A percentile compares a stretch with the other conserved stretches of the same genome.
phyloP scores from a whole-genome alignment of 805 yeast genomes.

The Cyberlindnera mycetangii region DNA sequence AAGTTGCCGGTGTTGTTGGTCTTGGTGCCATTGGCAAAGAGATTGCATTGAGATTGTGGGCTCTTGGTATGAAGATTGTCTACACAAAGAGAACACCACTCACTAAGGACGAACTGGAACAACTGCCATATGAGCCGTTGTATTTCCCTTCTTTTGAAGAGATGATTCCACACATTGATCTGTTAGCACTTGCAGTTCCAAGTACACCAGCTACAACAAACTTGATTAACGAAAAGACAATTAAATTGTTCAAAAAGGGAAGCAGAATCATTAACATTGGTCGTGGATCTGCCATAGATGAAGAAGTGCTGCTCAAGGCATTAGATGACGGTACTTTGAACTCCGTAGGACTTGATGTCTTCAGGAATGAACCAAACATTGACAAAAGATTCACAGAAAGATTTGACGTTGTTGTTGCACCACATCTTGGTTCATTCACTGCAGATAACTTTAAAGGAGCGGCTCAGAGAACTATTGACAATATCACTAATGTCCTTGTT shows the following conservation, averaged over 20 bases:
- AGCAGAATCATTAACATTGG: conserved; percentile 70
- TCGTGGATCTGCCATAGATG: conserved; percentile 65
- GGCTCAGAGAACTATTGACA: conserved; percentile 50
- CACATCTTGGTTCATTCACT: conserved; percentile 73
- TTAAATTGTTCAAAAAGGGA: conserved; percentile 47
- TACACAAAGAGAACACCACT: conserved; percentile 55
- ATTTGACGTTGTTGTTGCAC: conserved; percentile 63
- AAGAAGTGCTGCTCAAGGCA: conserved; percentile 56
- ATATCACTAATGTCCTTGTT: conserved; percentile 36
- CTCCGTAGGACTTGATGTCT: conserved; percentile 75
- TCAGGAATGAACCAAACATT: conserved; percentile 56
- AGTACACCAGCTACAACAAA: conserved; percentile 54
- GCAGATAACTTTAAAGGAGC: conserved; percentile 51
- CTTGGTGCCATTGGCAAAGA: conserved; percentile 71
- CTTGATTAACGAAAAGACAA: conserved; percentile 46
- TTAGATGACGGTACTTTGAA: conserved; percentile 55
- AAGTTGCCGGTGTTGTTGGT: conserved; percentile 61
- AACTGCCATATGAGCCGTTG: conserved; percentile 43
- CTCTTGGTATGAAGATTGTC: conserved; percentile 61
- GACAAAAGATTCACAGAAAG: conserved; percentile 49
- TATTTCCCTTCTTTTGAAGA: conserved; percentile 45
- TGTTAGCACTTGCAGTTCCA: conserved; percentile 65
- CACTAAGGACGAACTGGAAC: conserved; percentile 31
- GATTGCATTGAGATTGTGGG: conserved; percentile 51
- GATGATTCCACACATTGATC: conserved; percentile 43